Evolutionary conservation across 1,284 basidiomycete genomes (phyloP).

Genomic region (Papiliotrema laurentii): DNA sequence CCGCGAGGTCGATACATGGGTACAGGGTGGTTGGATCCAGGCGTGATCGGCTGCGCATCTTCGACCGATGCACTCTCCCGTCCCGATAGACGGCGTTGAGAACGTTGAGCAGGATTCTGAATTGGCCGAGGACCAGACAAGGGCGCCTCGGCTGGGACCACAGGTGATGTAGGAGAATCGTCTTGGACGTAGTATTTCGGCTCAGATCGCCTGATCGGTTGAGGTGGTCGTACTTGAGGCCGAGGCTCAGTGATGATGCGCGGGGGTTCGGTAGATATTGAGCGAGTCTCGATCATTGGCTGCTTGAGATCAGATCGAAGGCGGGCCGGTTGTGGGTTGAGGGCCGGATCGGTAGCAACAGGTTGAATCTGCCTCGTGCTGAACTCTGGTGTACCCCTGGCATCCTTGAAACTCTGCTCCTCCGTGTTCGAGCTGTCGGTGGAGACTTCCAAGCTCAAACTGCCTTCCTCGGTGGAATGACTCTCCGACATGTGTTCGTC

Average conservation of each 20-base stretch:
- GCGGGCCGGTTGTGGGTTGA: constrained; percentile 27
- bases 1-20: constrained; percentile 7
- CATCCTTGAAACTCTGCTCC: constrained; percentile 14
- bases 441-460: constrained; percentile 32
- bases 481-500: constrained; percentile 66
- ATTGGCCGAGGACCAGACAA: constrained; percentile 26
- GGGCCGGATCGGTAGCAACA: constrained; percentile 17
- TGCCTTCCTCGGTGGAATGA: constrained; percentile 31
- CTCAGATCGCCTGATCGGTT: constrained; percentile 24
- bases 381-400: constrained; percentile 19
- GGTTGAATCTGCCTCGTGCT: constrained; percentile 19
- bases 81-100: constrained; percentile 20
- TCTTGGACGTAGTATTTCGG: constrained; percentile 45
- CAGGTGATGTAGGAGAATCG: constrained; percentile 10
- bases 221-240: constrained; percentile 5
- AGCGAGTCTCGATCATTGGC: constrained; percentile 1
- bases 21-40: constrained; percentile 16
- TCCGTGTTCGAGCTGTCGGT: constrained; percentile 31
- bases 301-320: constrained; percentile 1
- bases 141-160: constrained; percentile 3
- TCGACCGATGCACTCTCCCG: constrained; percentile 25
- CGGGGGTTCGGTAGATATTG: background rate
- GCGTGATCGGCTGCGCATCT: constrained; percentile 34
- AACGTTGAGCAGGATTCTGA: constrained; percentile 15
- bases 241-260: too few relatives aligned